phyloP scores from a whole-genome alignment of 164 flowering plant genomes.

The Umbellularia californica region DNA sequence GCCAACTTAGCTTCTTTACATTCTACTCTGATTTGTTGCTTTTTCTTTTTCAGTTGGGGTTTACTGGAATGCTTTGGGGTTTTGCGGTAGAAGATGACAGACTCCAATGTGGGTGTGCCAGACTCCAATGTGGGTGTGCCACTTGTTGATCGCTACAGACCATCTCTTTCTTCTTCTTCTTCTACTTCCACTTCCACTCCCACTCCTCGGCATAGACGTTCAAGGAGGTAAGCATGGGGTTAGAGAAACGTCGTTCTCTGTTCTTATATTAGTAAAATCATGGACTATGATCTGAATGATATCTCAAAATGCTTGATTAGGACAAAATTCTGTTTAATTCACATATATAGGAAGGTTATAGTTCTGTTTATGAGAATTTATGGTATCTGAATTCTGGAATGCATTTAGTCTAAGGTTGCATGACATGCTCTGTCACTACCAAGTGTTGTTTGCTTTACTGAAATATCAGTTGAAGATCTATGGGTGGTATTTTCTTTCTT shows the following conservation, averaged over 20 bases:
- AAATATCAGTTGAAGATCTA: too few relatives aligned
- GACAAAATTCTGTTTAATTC: too few relatives aligned
- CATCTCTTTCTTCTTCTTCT: constrained; percentile 6
- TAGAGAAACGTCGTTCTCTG: not conserved
- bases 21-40: not conserved
- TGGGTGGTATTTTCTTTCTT: too few relatives aligned
- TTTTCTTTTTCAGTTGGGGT: not conserved
- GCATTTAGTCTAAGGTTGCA: too few relatives aligned
- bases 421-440: too few relatives aligned
- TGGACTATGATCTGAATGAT: not conserved
- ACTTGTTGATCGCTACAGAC: not conserved
- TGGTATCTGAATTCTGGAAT: too few relatives aligned
- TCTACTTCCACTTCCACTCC: not conserved
- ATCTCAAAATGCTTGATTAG: too few relatives aligned
- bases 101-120: not conserved
- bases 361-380: too few relatives aligned
- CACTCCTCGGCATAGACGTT: constrained; percentile 1
- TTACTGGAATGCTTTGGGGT: too few relatives aligned
- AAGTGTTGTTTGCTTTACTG: too few relatives aligned
- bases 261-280: not conserved
- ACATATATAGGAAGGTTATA: too few relatives aligned
- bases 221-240: constrained; percentile 5
- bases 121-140: not conserved
- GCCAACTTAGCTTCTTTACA: not conserved
- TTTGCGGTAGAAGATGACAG: too few relatives aligned